These are phyloP conservation scores for Hylodesmum podocarpum DNA, from an alignment of 306 rosid genomes.

Conservation along the genomic window DNA sequence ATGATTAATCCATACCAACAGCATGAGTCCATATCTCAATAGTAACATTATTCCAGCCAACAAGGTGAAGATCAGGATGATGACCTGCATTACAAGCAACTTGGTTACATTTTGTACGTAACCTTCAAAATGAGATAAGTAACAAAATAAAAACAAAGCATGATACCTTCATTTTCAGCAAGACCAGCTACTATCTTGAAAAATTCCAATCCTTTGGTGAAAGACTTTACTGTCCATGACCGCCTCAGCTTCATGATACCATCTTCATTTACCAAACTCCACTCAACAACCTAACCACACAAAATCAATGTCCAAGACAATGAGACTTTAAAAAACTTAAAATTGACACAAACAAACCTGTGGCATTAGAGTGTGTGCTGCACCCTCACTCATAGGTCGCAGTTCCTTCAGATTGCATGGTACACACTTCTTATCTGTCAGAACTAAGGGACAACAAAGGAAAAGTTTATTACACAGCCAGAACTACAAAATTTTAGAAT, in stretches of 20 bases:
- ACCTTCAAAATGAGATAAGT: not conserved
- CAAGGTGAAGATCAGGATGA: constrained; percentile 93
- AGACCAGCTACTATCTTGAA: constrained; percentile 62
- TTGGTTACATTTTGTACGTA: not conserved
- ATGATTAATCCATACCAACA: constrained; percentile 51
- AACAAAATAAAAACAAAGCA: constrained; percentile 4
- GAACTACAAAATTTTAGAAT: not conserved
- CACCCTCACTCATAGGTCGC: constrained; percentile 72
- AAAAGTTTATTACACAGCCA: not conserved
- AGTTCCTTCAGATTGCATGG: constrained; percentile 68
- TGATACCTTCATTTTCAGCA: constrained; percentile 77
- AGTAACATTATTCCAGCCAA: constrained; percentile 78
- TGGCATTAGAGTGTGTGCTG: constrained; percentile 55
- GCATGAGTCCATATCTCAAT: constrained; percentile 88
- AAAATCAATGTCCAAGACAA: constrained; percentile 1
- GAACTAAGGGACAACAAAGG: constrained; percentile 34
- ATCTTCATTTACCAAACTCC: constrained; percentile 65
- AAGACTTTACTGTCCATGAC: constrained; percentile 69
- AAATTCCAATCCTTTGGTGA: constrained; percentile 74
- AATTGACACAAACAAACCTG: constrained; percentile 47
- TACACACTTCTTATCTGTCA: constrained; percentile 74
- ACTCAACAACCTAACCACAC: constrained; percentile 55
- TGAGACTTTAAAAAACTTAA: not conserved
- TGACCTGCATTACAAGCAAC: constrained; percentile 52
- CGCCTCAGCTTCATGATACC: constrained; percentile 57